Percentiles rank a stretch among this genome's conserved stretches.
Conservation (phyloP, 2,329 filamentous ascomycete species). For the Hyphodiscus sp. region DNA sequence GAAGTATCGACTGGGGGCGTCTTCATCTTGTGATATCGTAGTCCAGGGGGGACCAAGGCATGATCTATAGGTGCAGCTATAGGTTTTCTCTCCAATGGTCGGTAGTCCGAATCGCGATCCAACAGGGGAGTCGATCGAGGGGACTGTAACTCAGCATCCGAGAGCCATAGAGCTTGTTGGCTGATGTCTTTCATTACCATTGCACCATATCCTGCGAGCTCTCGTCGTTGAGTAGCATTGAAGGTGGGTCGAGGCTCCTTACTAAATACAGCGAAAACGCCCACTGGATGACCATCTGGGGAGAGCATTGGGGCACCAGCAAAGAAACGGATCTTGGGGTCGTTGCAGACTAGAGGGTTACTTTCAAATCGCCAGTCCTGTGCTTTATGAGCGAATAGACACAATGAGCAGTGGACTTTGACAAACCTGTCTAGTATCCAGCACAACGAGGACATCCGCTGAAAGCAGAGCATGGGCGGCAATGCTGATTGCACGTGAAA, state of each 20-base stretch:
- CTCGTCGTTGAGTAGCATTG: slow-evolving; percentile 18
- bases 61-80: not conserved
- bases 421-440: slow-evolving; percentile 30
- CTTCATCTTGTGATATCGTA: not conserved
- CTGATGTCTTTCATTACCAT: slow-evolving; percentile 13
- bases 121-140: slow-evolving; percentile 5
- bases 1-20: not conserved
- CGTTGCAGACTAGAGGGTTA: slow-evolving; percentile 27
- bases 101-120: slow-evolving; percentile 6
- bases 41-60: not conserved
- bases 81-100: not conserved
- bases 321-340: slow-evolving; percentile 31
- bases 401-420: not conserved
- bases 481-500: slow-evolving; percentile 28
- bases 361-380: slow-evolving; percentile 33
- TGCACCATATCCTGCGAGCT: slow-evolving; percentile 26
- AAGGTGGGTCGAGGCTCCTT: slow-evolving; percentile 24
- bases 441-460: slow-evolving; percentile 29
- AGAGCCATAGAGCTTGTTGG: slow-evolving; percentile 3
- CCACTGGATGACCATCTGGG: slow-evolving; percentile 25
- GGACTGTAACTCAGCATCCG: slow-evolving; percentile 3
- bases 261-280: slow-evolving; percentile 29
- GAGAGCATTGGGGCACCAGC: slow-evolving; percentile 32
- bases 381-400: slow-evolving; percentile 3
- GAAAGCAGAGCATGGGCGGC: slow-evolving; percentile 32